These are phyloP conservation scores for Tricholoma hemisulphureum DNA, from an alignment of 768 basidiomycete genomes.

Conservation along the genomic window DNA sequence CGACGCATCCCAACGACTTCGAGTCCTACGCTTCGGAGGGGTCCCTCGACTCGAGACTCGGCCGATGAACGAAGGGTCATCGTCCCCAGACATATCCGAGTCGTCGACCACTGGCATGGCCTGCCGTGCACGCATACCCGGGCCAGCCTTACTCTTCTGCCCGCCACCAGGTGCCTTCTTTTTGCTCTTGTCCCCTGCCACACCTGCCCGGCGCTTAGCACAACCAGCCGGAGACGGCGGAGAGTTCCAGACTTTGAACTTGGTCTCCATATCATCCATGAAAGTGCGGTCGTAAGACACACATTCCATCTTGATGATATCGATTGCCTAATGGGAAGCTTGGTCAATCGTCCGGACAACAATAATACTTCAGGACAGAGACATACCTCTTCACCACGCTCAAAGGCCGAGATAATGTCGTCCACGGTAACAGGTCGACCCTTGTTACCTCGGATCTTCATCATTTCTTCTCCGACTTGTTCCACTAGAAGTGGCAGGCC, in stretches of 20 bases:
- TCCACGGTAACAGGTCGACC: slow-evolving; percentile 3
- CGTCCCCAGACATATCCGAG: neutral
- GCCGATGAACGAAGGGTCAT: neutral
- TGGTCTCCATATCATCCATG: slow-evolving; percentile 20
- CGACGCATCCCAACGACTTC: neutral
- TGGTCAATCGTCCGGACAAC: neutral
- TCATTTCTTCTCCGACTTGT: neutral
- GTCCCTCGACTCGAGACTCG: neutral
- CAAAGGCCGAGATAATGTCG: slow-evolving; percentile 24
- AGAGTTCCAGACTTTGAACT: slow-evolving; percentile 1
- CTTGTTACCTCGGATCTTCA: slow-evolving; percentile 5
- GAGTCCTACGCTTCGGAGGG: neutral
- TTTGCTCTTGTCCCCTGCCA: neutral
- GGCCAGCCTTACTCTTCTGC: neutral
- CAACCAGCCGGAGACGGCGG: no score
- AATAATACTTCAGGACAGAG: neutral
- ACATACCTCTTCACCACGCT: slow-evolving; percentile 28
- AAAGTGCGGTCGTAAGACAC: slow-evolving; percentile 32
- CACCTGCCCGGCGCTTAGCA: neutral
- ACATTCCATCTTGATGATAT: slow-evolving; percentile 32
- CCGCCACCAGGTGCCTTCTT: neutral
- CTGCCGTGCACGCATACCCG: neutral
- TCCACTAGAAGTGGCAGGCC: slow-evolving; percentile 3
- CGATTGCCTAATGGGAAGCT: slow-evolving; percentile 20
- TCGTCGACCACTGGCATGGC: neutral